phyloP scores from a whole-genome alignment of 2,329 filamentous ascomycete genomes.

The Fusarium sp. region DNA sequence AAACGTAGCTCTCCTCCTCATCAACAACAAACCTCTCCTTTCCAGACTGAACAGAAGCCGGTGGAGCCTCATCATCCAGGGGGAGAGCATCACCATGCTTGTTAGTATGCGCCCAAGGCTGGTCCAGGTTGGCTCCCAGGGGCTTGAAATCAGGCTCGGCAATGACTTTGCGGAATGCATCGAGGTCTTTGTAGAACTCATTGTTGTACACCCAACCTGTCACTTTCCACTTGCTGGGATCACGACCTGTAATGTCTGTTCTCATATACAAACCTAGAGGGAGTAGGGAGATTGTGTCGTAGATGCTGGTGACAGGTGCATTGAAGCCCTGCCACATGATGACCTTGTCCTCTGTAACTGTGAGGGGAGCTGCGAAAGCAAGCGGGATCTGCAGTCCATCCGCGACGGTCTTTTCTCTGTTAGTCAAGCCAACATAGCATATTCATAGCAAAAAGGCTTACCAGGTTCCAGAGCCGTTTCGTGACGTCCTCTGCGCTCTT shows the following conservation, averaged over 20 bases:
- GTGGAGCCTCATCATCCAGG: not conserved
- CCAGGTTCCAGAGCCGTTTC: not conserved
- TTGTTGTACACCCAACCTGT: constrained; percentile 6
- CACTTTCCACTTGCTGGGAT: not conserved
- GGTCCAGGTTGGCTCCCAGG: not conserved
- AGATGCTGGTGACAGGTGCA: not conserved
- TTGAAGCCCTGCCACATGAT: constrained; percentile 14
- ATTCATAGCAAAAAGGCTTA: not conserved
- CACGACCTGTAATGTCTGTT: not conserved
- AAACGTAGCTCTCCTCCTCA: not conserved
- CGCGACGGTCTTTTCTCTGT: not conserved
- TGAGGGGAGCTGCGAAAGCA: not conserved
- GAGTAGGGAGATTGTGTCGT: not conserved
- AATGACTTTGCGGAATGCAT: not conserved
- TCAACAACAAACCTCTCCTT: not conserved
- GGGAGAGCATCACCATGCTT: not conserved
- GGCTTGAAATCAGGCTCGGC: not conserved
- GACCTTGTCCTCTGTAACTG: not conserved
- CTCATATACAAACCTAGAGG: not conserved
- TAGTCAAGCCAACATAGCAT: too few species aligned
- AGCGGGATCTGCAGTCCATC: constrained; percentile 1
- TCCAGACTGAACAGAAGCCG: not conserved
- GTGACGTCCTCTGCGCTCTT: constrained; percentile 2
- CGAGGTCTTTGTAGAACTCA: not conserved
- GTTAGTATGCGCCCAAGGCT: constrained; percentile 1